Conservation (phyloP, 345 rosid genomes). For the Crucihimalaya himalaica region DNA sequence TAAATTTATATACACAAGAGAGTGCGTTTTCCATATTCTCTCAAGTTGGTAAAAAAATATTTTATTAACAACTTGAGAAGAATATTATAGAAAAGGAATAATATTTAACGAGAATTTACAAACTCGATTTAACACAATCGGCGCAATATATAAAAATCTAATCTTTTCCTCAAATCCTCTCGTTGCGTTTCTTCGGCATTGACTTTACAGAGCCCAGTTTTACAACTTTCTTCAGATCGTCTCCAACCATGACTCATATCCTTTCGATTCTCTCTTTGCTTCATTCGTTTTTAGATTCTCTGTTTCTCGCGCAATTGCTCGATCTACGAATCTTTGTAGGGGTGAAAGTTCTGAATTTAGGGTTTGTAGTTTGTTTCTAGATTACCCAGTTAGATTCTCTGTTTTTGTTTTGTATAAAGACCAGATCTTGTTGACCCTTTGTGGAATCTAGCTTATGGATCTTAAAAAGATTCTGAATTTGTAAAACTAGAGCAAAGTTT, state of each 20-base stretch:
- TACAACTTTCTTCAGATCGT: not conserved
- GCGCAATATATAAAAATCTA: not conserved
- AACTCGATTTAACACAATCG: not conserved
- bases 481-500: not conserved
- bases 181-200: constrained; percentile 21
- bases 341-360: not conserved
- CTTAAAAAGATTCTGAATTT: not conserved
- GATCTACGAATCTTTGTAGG: constrained; percentile 24
- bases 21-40: not conserved
- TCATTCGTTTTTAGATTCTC: not conserved
- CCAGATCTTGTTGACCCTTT: not conserved
- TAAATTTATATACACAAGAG: too few species aligned
- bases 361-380: not conserved
- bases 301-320: not conserved
- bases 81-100: not conserved
- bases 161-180: constrained; percentile 9
- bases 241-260: constrained; percentile 45
- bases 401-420: not conserved
- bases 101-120: not conserved
- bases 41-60: not conserved
- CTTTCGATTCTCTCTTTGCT: constrained; percentile 16
- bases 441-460: constrained; percentile 7
- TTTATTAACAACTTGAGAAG: too few species aligned
- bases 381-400: not conserved
- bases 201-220: constrained; percentile 1